These are phyloP conservation scores for Penicillium sp. DNA, from an alignment of 2,329 filamentous ascomycete species.

Conservation along the genomic window DNA sequence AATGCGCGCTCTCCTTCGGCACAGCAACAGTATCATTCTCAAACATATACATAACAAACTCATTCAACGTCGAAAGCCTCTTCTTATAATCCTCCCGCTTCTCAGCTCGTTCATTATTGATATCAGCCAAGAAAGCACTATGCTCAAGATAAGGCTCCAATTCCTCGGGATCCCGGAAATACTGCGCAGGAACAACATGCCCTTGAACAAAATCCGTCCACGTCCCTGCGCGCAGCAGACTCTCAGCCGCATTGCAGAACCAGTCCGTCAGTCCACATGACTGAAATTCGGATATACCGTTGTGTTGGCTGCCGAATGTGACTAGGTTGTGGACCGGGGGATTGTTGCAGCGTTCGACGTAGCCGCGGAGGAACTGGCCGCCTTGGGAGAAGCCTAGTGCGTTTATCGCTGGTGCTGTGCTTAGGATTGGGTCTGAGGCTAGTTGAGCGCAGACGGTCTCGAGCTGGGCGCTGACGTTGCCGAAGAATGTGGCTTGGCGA, in stretches of 20 bases:
- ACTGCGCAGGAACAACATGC: constrained; percentile 87
- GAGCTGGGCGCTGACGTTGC: constrained; percentile 81
- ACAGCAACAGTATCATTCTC: constrained; percentile 81
- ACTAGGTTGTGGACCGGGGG: constrained; percentile 76
- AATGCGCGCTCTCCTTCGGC: constrained; percentile 90
- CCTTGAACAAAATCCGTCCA: constrained; percentile 79
- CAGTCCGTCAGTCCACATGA: constrained; percentile 70
- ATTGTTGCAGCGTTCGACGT: constrained; percentile 81
- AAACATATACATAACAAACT: constrained; percentile 88
- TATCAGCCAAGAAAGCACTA: constrained; percentile 89
- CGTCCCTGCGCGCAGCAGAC: constrained; percentile 74
- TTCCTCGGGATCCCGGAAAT: constrained; percentile 75
- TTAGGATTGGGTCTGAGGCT: constrained; percentile 73
- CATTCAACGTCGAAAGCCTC: constrained; percentile 69
- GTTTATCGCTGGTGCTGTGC: constrained; percentile 79
- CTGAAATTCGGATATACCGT: constrained; percentile 84
- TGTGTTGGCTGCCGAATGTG: constrained; percentile 89
- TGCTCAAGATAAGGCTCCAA: constrained; percentile 72
- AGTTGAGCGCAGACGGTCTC: constrained; percentile 75
- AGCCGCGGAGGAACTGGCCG: constrained; percentile 90
- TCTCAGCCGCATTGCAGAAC: constrained; percentile 78
- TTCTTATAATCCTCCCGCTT: constrained; percentile 76
- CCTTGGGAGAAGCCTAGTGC: constrained; percentile 95
- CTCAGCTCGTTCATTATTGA: constrained; percentile 82
- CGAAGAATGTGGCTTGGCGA: constrained; percentile 82